Evolutionary conservation across 495 filamentous ascomycete genomes (phyloP), one percentile per base, ranked within the genome.

Genomic region (Lepraria neglecta): DNA sequence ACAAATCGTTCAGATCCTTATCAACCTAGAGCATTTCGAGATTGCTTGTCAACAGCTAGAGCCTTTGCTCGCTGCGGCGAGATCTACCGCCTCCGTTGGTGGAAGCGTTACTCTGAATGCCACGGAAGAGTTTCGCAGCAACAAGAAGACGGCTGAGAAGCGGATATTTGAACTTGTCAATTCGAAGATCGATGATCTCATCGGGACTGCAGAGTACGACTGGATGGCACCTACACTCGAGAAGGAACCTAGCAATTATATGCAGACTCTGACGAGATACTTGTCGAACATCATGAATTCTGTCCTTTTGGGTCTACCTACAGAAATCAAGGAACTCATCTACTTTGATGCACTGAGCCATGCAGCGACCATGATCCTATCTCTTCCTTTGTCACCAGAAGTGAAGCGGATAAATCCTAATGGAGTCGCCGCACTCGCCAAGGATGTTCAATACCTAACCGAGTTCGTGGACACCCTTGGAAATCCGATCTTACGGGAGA

Each of bases 91-190:
- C 28, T 87, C 87, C 0, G 86, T 89, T 27, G 87, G 86, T 6
- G 87, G 83, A 0, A 84, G 87, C 2, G 81, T 97, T 19, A 80
- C 82, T 10, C 76, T 99, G 1, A 80, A 77, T 45, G 92, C 94
- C 3, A 97, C 92, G 0, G 86, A 89, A 65, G 81, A 87, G 59
- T 99, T 99, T 70, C 80, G 82, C 51, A 85, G 79, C 61, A 91
- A 96, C 68, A 96, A 96, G 74, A 96, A 96, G 75, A 91, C 88
- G 1, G 94, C 94, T 9, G 92, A 96, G 67, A 96, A 97, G 73
- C 87, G 94, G 17, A 96, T 99, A 55, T 99, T 99, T 70, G 95
- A 97, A 74, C 81, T 99, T 0, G 94, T 99, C 50, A 97, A 97
- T 72, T 95, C 89, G 50, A 99, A 99, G 72, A 97, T 99, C 65